Percentiles rank a stretch among this genome's conserved stretches.
Conservation (phyloP, 768 basidiomycete genomes). For the Floccularia luteovirens region DNA sequence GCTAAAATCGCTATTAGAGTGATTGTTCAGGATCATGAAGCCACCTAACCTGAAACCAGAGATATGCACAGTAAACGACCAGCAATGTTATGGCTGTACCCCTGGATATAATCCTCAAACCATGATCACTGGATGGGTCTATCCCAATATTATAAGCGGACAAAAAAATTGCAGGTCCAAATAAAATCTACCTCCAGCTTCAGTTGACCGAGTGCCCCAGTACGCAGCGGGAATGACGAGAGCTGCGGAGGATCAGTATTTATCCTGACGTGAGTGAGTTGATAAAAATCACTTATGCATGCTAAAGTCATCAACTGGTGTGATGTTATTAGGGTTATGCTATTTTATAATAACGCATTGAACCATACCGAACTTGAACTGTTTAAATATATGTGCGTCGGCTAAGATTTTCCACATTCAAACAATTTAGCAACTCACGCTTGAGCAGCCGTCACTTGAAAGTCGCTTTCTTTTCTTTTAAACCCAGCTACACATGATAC, state of each 20-base stretch:
- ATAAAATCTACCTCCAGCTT: constrained; percentile 5
- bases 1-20: constrained; percentile 26
- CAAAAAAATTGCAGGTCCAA: constrained; percentile 8
- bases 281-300: constrained; percentile 60
- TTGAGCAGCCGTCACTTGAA: constrained; percentile 83
- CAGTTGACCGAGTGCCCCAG: constrained; percentile 31
- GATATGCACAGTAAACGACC: constrained; percentile 64
- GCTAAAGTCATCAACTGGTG: constrained; percentile 74
- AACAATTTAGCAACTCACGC: constrained; percentile 43
- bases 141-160: constrained; percentile 7
- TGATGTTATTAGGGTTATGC: constrained; percentile 1
- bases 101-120: constrained; percentile 68
- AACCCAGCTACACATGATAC: constrained; percentile 61
- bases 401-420: constrained; percentile 1
- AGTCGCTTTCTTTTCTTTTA: constrained; percentile 57
- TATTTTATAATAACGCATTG: constrained; percentile 1
- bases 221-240: constrained; percentile 91
- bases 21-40: neutral
- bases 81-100: constrained; percentile 77
- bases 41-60: constrained; percentile 61
- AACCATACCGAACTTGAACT: constrained; percentile 45
- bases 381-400: constrained; percentile 5
- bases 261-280: neutral
- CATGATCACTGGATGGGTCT: constrained; percentile 25
- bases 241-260: constrained; percentile 31